These are phyloP conservation scores for Fusarium robinianum DNA, from an alignment of 2,329 filamentous ascomycete genomes.

Conservation along the genomic window DNA sequence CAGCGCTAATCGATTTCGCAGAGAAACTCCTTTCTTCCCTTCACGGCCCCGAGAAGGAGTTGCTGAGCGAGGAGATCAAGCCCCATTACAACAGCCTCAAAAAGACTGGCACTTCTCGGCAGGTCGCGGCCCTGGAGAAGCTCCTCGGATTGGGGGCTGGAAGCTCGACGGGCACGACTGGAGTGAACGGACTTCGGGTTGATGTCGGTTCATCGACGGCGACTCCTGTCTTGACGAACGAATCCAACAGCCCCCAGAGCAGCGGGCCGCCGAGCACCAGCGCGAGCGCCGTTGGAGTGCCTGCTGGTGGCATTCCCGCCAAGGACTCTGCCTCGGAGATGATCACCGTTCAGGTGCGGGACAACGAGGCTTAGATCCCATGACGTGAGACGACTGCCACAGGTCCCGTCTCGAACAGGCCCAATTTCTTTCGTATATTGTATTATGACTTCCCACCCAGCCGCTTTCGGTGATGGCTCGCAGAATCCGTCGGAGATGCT, in stretches of 20 bases:
- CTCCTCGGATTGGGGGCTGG: constrained; percentile 35
- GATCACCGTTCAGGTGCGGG: constrained; percentile 34
- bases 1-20: constrained; percentile 45
- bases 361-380: constrained; percentile 38
- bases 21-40: constrained; percentile 77
- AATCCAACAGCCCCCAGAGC: constrained; percentile 71
- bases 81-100: constrained; percentile 65
- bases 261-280: constrained; percentile 67
- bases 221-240: constrained; percentile 69
- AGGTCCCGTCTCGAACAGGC: neutral
- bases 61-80: constrained; percentile 66
- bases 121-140: constrained; percentile 50
- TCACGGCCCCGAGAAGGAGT: constrained; percentile 61
- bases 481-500: constrained; percentile 6
- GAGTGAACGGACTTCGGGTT: constrained; percentile 44
- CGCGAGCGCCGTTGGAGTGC: constrained; percentile 55
- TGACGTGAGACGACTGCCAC: neutral
- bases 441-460: constrained; percentile 25
- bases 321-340: constrained; percentile 25
- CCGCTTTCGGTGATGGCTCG: constrained; percentile 10
- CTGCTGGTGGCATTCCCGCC: constrained; percentile 37
- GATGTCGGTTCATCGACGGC: constrained; percentile 59
- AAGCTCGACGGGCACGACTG: constrained; percentile 29
- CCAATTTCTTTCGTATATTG: constrained; percentile 11
- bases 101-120: constrained; percentile 67